Evolutionary conservation across 805 yeast genomes (phyloP).

Genomic region (Suhomyces faveliae): DNA sequence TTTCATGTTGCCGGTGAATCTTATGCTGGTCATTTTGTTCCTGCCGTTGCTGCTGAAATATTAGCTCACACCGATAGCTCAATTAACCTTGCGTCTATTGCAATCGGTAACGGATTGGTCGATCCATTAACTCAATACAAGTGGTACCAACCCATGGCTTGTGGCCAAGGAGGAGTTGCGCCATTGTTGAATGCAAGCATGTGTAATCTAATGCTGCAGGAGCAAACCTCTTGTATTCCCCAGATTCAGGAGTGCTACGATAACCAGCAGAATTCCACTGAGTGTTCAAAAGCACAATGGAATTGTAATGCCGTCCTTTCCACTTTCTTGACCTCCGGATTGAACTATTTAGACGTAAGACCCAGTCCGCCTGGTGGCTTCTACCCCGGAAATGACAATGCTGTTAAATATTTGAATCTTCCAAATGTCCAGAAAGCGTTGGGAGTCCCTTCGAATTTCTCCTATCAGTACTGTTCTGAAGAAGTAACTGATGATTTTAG

Average conservation of each 20-base stretch:
- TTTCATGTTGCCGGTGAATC: slow-evolving; percentile 27
- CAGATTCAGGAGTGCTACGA: slow-evolving; percentile 5
- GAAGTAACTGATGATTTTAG: slow-evolving; percentile 19
- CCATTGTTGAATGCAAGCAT: slow-evolving; percentile 30
- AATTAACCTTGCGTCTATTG: slow-evolving; percentile 33
- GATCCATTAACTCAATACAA: slow-evolving; percentile 40
- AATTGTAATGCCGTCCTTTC: slow-evolving; percentile 9
- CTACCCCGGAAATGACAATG: slow-evolving; percentile 24
- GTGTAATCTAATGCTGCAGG: slow-evolving; percentile 33
- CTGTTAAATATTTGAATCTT: slow-evolving; percentile 53
- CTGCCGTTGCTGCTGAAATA: slow-evolving; percentile 20
- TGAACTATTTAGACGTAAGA: slow-evolving; percentile 3
- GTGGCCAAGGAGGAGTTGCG: slow-evolving; percentile 44
- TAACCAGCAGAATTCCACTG: slow-evolving; percentile 6
- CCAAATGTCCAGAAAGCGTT: slow-evolving; percentile 51
- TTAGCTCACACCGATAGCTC: slow-evolving; percentile 19
- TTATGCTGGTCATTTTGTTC: slow-evolving; percentile 25
- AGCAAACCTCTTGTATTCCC: slow-evolving; percentile 31
- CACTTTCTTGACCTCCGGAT: slow-evolving; percentile 5
- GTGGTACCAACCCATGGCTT: slow-evolving; percentile 43
- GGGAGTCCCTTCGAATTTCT: no score
- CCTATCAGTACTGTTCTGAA: no score
- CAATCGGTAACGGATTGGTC: slow-evolving; percentile 46
- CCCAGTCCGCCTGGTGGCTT: background rate
- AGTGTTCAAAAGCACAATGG: slow-evolving; percentile 7